These are phyloP conservation scores for Candida sithepensis DNA, from an alignment of 805 yeast genomes.

Conservation along the genomic window DNA sequence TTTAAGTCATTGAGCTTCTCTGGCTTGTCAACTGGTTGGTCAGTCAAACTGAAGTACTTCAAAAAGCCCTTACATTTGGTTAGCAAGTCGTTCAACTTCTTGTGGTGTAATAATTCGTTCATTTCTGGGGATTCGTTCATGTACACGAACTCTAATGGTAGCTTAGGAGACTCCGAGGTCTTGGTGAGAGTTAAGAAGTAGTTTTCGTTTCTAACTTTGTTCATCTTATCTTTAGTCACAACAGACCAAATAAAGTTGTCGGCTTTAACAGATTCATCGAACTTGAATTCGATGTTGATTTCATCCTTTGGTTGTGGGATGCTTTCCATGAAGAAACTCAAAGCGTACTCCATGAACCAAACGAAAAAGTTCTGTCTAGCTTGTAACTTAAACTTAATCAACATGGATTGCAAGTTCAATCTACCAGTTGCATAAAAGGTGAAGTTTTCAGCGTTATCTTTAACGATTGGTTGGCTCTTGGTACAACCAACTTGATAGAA, in stretches of 20 bases:
- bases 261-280: constrained; percentile 43
- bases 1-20: constrained; percentile 46
- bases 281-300: constrained; percentile 58
- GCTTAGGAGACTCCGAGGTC: constrained; percentile 64
- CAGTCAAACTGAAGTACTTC: constrained; percentile 76
- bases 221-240: constrained; percentile 83
- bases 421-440: constrained; percentile 86
- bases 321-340: constrained; percentile 56
- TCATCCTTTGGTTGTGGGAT: constrained; percentile 54
- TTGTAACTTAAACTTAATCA: constrained; percentile 58
- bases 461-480: constrained; percentile 42
- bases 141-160: constrained; percentile 75
- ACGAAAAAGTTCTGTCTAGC: constrained; percentile 79
- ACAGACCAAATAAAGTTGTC: constrained; percentile 79
- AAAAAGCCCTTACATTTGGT: constrained; percentile 39
- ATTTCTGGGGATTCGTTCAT: constrained; percentile 88
- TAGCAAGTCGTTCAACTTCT: constrained; percentile 46
- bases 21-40: constrained; percentile 76
- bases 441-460: constrained; percentile 62
- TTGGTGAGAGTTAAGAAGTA: constrained; percentile 83
- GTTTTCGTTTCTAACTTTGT: constrained; percentile 65
- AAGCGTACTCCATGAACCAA: constrained; percentile 57
- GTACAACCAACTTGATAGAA: constrained; percentile 76
- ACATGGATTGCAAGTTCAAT: constrained; percentile 61
- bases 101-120: constrained; percentile 59